Percentiles rank a stretch among this genome's conserved stretches.
Evolutionary conservation across 805 yeast species (phyloP).

Genomic region (Nakazawaea wyomingensis): DNA sequence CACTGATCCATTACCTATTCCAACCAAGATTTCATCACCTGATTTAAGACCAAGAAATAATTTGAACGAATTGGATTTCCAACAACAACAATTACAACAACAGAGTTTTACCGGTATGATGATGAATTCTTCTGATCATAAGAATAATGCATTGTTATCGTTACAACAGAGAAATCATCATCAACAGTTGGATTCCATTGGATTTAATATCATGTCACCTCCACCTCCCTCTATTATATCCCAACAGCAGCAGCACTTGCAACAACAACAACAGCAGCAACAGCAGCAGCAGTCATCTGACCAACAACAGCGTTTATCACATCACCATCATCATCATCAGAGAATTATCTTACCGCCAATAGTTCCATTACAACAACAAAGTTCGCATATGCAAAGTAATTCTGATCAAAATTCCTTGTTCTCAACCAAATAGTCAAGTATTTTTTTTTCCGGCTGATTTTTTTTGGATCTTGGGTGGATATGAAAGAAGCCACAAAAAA

Average conservation of each 20-base stretch:
- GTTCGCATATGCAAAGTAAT: too few species aligned
- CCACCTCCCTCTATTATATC: not conserved
- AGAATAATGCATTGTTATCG: not conserved
- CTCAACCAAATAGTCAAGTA: too few species aligned
- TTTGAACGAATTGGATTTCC: slow-evolving; percentile 10
- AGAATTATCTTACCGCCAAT: slow-evolving; percentile 6
- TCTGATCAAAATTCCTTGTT: too few species aligned
- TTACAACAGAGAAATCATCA: slow-evolving; percentile 3
- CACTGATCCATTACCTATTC: slow-evolving; percentile 1
- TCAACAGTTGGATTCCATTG: slow-evolving; percentile 1
- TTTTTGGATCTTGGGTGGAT: too few species aligned
- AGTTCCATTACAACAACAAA: slow-evolving; percentile 1
- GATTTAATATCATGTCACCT: not conserved
- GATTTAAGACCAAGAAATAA: slow-evolving; percentile 9
- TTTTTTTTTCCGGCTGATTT: too few species aligned
- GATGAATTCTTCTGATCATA: not conserved
- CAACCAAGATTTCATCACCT: slow-evolving; percentile 8
- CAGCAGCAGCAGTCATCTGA: slow-evolving; percentile 2
- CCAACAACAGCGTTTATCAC: too few species aligned
- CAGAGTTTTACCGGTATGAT: slow-evolving; percentile 12
- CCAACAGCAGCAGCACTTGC: not conserved
- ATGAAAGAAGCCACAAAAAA: too few species aligned
- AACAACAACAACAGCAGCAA: not conserved
- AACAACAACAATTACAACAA: slow-evolving; percentile 13
- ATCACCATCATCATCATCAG: slow-evolving; percentile 2